Evolutionary conservation across 2,329 filamentous ascomycete genomes (phyloP).

Genomic region (Pezicula carpinea): DNA sequence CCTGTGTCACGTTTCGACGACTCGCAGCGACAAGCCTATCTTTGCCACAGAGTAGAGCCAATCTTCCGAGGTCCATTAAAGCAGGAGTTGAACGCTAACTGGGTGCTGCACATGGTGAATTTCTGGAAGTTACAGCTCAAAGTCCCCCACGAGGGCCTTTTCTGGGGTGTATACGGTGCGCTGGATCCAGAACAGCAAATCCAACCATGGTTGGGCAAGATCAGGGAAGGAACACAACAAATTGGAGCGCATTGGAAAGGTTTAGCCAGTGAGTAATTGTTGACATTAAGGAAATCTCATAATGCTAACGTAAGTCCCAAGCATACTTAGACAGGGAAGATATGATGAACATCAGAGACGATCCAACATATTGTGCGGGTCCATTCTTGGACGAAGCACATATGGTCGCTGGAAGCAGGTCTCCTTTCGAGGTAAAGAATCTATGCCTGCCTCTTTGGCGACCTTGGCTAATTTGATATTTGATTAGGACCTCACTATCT

Average conservation of each 20-base stretch:
- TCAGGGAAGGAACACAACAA: conserved; percentile 24
- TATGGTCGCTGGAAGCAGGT: not conserved
- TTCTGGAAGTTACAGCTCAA: conserved; percentile 45
- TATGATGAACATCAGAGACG: not conserved
- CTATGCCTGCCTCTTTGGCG: not conserved
- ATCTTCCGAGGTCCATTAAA: conserved; percentile 33
- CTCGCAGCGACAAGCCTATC: conserved; percentile 39
- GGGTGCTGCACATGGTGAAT: conserved; percentile 39
- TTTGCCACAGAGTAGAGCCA: conserved; percentile 22
- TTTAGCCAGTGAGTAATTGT: conserved; percentile 31
- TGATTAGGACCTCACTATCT: conserved; percentile 23
- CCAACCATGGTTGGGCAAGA: conserved; percentile 30
- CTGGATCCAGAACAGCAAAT: conserved; percentile 32
- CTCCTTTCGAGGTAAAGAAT: not conserved
- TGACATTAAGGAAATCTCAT: not conserved
- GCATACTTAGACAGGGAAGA: not conserved
- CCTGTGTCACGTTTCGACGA: conserved; percentile 28
- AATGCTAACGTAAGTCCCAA: not conserved
- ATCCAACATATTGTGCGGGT: not conserved
- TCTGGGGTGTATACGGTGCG: conserved; percentile 29
- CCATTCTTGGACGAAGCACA: not conserved
- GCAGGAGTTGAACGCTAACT: conserved; percentile 35
- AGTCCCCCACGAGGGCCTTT: conserved; percentile 26
- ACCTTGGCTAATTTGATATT: not conserved
- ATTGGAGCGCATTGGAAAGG: conserved; percentile 42